phyloP scores from a whole-genome alignment of 2,329 filamentous ascomycete species.

The Davidsoniella australis region DNA sequence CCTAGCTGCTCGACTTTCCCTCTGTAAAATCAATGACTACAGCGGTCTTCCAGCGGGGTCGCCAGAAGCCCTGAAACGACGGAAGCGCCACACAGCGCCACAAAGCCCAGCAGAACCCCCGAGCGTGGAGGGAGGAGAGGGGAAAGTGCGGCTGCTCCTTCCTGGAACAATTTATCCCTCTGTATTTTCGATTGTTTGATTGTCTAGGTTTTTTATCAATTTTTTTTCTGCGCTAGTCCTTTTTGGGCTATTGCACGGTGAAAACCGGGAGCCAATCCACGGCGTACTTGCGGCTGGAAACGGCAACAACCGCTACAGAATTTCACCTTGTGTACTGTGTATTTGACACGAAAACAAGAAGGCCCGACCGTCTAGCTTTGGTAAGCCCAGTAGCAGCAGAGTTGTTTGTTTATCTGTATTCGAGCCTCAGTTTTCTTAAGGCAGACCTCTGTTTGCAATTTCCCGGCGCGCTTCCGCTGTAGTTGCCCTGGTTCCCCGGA shows the following conservation, averaged over 20 bases:
- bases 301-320: slow-evolving; percentile 2
- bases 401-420: background rate
- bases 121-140: too few relatives aligned
- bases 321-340: background rate
- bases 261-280: slow-evolving; percentile 3
- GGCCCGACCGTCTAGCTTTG: slow-evolving; percentile 1
- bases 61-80: background rate
- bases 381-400: background rate
- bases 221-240: slow-evolving; percentile 7
- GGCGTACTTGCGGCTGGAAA: slow-evolving; percentile 6
- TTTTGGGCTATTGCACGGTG: background rate
- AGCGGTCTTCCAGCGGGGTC: background rate
- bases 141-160: too few relatives aligned
- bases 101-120: background rate
- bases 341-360: background rate
- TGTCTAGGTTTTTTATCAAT: background rate
- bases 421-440: too few relatives aligned
- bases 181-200: background rate
- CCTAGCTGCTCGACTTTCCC: background rate
- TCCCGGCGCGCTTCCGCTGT: too few relatives aligned
- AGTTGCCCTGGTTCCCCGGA: too few relatives aligned
- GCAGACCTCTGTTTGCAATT: too few relatives aligned
- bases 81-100: background rate
- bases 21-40: background rate
- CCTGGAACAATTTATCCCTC: background rate